Evolutionary conservation across 129 eudicot species (phyloP).

Genomic region (Tagetes patula): DNA sequence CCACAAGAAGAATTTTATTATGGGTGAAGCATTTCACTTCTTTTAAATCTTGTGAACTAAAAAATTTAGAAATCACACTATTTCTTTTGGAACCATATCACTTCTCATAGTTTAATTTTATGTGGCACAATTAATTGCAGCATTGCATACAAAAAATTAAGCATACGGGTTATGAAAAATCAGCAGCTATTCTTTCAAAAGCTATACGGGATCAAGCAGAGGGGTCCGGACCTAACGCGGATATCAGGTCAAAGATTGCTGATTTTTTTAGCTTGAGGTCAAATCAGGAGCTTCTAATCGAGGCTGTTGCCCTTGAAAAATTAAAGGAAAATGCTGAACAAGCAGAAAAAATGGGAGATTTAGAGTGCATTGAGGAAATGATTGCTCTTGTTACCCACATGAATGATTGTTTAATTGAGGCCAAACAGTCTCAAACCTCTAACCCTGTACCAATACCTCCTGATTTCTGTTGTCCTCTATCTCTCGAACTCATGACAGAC

Average conservation of each 20-base stretch:
- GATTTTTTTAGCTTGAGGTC: conserved; percentile 74
- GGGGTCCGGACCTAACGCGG: conserved; percentile 71
- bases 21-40: neutral
- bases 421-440: conserved; percentile 68
- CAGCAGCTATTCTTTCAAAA: conserved; percentile 50
- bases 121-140: conserved; percentile 45
- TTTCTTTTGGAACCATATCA: neutral
- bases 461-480: conserved; percentile 96
- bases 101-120: neutral
- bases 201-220: conserved; percentile 70
- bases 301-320: conserved; percentile 95
- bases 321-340: conserved; percentile 90
- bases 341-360: conserved; percentile 75
- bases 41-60: neutral
- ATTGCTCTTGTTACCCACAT: conserved; percentile 71
- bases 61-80: neutral
- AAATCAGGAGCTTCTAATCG: conserved; percentile 86
- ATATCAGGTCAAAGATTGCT: conserved; percentile 58
- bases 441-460: conserved; percentile 77
- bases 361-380: conserved; percentile 75
- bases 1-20: neutral
- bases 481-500: conserved; percentile 96
- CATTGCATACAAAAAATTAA: conserved; percentile 63
- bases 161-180: conserved; percentile 52
- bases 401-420: conserved; percentile 65